These are phyloP conservation scores for Elaeagnus macrophylla DNA, from an alignment of 306 rosid species.

Conservation along the genomic window DNA sequence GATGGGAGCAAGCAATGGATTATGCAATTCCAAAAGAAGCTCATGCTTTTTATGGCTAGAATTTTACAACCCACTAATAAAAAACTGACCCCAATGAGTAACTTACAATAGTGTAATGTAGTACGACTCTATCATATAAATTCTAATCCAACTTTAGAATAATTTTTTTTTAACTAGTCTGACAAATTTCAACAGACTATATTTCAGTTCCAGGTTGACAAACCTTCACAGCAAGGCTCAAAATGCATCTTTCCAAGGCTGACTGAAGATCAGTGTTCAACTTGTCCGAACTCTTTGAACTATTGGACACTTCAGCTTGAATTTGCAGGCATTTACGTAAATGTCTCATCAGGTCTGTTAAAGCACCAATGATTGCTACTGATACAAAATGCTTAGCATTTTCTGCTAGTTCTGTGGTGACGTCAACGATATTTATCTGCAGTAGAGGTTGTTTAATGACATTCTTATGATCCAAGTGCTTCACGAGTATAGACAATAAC, in stretches of 20 bases:
- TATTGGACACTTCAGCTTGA: conserved; percentile 38
- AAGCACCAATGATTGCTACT: conserved; percentile 58
- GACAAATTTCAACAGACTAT: conserved; percentile 18
- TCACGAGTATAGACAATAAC: conserved; percentile 70
- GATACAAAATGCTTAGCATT: conserved; percentile 59
- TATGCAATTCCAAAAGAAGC: too few relatives aligned
- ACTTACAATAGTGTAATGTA: too few relatives aligned
- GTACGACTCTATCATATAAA: too few relatives aligned
- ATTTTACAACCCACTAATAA: too few relatives aligned
- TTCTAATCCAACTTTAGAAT: background rate
- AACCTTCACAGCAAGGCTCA: conserved; percentile 66
- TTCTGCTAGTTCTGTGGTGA: conserved; percentile 56
- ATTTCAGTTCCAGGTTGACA: conserved; percentile 1
- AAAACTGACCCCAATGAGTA: too few relatives aligned
- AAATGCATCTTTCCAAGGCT: conserved; percentile 69
- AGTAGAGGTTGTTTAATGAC: conserved; percentile 55
- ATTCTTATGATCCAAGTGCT: conserved; percentile 96
- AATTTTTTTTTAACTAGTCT: background rate
- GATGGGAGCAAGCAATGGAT: too few relatives aligned
- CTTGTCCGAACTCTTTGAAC: conserved; percentile 38
- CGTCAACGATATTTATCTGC: conserved; percentile 55
- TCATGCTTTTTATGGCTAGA: too few relatives aligned
- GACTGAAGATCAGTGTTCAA: conserved; percentile 47
- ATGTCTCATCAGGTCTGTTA: conserved; percentile 68
- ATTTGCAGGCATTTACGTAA: conserved; percentile 68